Conservation (phyloP, 2,329 filamentous ascomycete species). For the Hymenoscyphus albidus region DNA sequence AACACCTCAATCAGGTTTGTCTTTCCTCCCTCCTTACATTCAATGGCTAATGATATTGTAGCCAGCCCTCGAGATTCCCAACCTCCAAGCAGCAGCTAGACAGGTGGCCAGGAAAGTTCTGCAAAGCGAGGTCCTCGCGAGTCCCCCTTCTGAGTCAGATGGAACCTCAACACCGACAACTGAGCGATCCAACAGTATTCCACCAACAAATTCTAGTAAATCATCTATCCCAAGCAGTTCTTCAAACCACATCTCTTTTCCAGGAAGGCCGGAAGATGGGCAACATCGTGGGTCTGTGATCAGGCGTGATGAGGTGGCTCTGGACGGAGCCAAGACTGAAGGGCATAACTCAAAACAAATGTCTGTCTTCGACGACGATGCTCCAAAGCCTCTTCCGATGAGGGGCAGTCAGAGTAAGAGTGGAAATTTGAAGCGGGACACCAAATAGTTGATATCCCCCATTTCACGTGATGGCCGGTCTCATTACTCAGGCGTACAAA, state of each 20-base stretch:
- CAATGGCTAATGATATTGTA: slow-evolving; percentile 1
- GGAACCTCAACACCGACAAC: background rate
- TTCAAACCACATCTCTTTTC: background rate
- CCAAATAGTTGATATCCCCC: background rate
- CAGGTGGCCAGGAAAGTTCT: slow-evolving; percentile 26
- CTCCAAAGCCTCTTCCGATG: background rate
- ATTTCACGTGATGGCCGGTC: background rate
- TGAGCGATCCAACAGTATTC: background rate
- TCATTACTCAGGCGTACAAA: no score
- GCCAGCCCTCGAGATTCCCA: slow-evolving; percentile 24
- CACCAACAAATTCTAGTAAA: background rate
- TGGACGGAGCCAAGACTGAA: background rate
- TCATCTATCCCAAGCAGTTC: background rate
- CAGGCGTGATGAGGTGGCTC: background rate
- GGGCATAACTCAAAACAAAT: background rate
- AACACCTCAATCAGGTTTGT: slow-evolving; percentile 48
- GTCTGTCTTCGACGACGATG: background rate
- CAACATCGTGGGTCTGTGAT: background rate
- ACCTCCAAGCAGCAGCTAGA: slow-evolving; percentile 28
- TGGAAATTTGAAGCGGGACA: background rate
- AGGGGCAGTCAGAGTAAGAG: background rate
- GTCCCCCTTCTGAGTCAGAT: background rate
- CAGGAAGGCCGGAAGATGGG: background rate
- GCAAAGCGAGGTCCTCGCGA: slow-evolving; percentile 3
- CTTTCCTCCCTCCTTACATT: background rate